Percentiles rank a stretch among this genome's conserved stretches.
These are phyloP conservation scores for Pseudogymnoascus sp. DNA, from an alignment of 2,329 filamentous ascomycete species.

Conservation along the genomic window DNA sequence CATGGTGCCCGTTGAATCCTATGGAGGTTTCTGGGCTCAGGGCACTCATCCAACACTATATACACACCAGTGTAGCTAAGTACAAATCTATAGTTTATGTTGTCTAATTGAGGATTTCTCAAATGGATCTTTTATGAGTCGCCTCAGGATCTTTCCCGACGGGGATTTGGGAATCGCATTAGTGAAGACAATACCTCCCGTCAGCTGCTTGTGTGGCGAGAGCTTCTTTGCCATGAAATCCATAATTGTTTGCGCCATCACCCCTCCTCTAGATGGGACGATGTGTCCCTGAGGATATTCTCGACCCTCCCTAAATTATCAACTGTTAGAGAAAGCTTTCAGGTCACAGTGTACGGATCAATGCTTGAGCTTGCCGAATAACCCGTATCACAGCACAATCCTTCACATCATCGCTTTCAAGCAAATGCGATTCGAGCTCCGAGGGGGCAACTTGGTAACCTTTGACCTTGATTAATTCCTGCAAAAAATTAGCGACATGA, in stretches of 20 bases:
- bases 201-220: conserved; percentile 57
- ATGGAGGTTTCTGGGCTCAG: too few species aligned
- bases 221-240: conserved; percentile 23
- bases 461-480: conserved; percentile 29
- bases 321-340: too few species aligned
- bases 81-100: too few species aligned
- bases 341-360: too few species aligned
- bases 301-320: too few species aligned
- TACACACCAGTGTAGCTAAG: too few species aligned
- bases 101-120: too few species aligned
- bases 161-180: conserved; percentile 63
- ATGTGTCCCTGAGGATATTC: conserved; percentile 32
- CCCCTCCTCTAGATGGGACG: conserved; percentile 25
- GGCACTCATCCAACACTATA: too few species aligned
- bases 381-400: conserved; percentile 73
- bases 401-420: conserved; percentile 62
- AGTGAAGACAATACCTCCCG: conserved; percentile 54
- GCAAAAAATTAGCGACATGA: conserved; percentile 12
- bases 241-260: conserved; percentile 25
- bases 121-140: conserved; percentile 52
- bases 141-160: conserved; percentile 63
- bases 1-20: too few species aligned
- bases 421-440: conserved; percentile 70
- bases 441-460: conserved; percentile 65
- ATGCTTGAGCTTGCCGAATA: too few species aligned